Conservation (phyloP, 371 early-diverging fungal species). For the Syncephalastrum monosporum region DNA sequence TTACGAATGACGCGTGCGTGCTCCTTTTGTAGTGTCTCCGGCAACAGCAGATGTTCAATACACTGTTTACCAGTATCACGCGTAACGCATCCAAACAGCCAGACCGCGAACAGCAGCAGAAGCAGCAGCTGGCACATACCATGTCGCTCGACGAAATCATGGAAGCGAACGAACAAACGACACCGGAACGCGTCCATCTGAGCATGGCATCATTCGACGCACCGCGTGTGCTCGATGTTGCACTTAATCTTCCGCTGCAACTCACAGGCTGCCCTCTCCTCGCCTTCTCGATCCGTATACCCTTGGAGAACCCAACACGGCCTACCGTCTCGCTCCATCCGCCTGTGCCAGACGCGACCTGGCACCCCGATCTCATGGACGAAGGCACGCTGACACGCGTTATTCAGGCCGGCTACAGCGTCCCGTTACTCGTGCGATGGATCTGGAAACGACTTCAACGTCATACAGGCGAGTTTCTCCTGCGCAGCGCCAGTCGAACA, state of each 20-base stretch:
- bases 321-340: slow-evolving; percentile 30
- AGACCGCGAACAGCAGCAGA: slow-evolving; percentile 2
- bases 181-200: too few relatives aligned
- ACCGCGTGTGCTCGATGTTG: slow-evolving; percentile 25
- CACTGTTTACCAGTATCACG: slow-evolving; percentile 50
- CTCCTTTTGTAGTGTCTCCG: slow-evolving; percentile 31
- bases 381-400: slow-evolving; percentile 33
- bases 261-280: slow-evolving; percentile 23
- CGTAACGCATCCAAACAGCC: slow-evolving; percentile 8
- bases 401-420: slow-evolving; percentile 24
- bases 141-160: slow-evolving; percentile 32
- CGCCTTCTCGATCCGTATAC: slow-evolving; percentile 38
- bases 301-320: slow-evolving; percentile 27
- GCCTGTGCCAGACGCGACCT: slow-evolving; percentile 19
- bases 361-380: slow-evolving; percentile 39
- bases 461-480: slow-evolving; percentile 8
- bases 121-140: neutral
- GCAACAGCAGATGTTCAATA: slow-evolving; percentile 59
- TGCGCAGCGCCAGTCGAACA: too few relatives aligned
- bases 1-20: neutral
- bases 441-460: slow-evolving; percentile 33
- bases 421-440: slow-evolving; percentile 31
- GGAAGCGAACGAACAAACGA: slow-evolving; percentile 18
- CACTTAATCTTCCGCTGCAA: slow-evolving; percentile 32
- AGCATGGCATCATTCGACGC: slow-evolving; percentile 24